Conservation (phyloP, 1,139 yeast species). For the Candida smagusa region DNA sequence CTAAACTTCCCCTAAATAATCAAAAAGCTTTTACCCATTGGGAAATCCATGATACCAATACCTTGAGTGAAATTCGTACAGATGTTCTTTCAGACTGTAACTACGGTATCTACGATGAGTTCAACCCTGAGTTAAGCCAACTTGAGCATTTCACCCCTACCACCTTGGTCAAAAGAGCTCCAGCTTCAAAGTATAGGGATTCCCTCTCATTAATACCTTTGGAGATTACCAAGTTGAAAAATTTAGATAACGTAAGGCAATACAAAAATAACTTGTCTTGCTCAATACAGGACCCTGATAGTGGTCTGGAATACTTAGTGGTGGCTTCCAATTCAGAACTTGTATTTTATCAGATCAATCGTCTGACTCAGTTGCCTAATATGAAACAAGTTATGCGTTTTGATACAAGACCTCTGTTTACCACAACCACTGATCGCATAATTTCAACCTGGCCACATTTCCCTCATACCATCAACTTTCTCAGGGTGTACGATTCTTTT, state of each 20-base stretch:
- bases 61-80: constrained; percentile 4
- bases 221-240: constrained; percentile 20
- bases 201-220: constrained; percentile 20
- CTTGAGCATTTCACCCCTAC: constrained; percentile 20
- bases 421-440: constrained; percentile 32
- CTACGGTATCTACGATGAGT: constrained; percentile 17
- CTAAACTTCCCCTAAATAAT: constrained; percentile 21
- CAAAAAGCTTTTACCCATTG: constrained; percentile 24
- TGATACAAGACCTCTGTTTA: constrained; percentile 39
- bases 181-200: constrained; percentile 31
- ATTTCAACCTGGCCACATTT: constrained; percentile 47
- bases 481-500: constrained; percentile 25
- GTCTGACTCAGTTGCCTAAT: constrained; percentile 22
- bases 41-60: constrained; percentile 21
- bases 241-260: constrained; percentile 20
- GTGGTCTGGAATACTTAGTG: constrained; percentile 20
- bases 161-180: constrained; percentile 25
- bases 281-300: constrained; percentile 7
- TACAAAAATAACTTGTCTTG: constrained; percentile 34
- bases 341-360: constrained; percentile 26
- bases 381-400: constrained; percentile 25
- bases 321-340: constrained; percentile 31
- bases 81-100: constrained; percentile 1
- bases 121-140: constrained; percentile 12
- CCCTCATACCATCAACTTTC: constrained; percentile 58